Evolutionary conservation across 2,329 filamentous ascomycete species (phyloP).

Genomic region (Exophiala calicioides): DNA sequence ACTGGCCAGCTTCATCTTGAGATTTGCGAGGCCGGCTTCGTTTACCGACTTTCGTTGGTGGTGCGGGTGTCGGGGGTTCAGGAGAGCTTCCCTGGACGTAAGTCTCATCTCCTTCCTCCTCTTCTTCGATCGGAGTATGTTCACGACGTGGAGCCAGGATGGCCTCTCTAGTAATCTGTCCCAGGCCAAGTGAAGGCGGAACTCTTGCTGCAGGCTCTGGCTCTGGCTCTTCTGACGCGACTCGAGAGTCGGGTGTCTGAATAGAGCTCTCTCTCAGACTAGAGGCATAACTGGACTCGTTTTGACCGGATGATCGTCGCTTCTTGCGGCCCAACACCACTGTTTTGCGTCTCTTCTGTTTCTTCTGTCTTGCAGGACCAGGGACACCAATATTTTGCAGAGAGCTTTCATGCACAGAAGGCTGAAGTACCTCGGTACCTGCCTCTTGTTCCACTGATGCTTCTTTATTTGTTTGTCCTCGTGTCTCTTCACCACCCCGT

Average conservation of each 20-base stretch:
- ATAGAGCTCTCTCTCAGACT: neutral
- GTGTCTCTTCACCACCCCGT: neutral
- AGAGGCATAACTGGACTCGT: neutral
- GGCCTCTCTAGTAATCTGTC: slow-evolving; percentile 14
- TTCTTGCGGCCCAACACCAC: slow-evolving; percentile 15
- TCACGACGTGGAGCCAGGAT: slow-evolving; percentile 19
- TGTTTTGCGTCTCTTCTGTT: slow-evolving; percentile 20
- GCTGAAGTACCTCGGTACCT: too few relatives aligned
- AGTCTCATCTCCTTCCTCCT: slow-evolving; percentile 26
- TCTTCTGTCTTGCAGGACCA: slow-evolving; percentile 8
- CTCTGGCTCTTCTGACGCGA: neutral
- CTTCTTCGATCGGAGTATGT: slow-evolving; percentile 14
- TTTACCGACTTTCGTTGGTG: slow-evolving; percentile 15
- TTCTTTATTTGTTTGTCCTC: neutral
- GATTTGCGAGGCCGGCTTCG: slow-evolving; percentile 6
- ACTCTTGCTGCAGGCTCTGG: neutral
- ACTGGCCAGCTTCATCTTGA: slow-evolving; percentile 5
- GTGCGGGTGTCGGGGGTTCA: slow-evolving; percentile 23
- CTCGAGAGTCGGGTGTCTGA: neutral
- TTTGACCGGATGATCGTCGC: slow-evolving; percentile 14
- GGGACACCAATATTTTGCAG: neutral
- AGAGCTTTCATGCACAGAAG: neutral
- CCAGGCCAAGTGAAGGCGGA: slow-evolving; percentile 6
- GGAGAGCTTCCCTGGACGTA: slow-evolving; percentile 26
- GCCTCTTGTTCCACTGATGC: neutral